Conservation (phyloP, 2,329 filamentous ascomycete genomes). For the Zasmidium angulare region DNA sequence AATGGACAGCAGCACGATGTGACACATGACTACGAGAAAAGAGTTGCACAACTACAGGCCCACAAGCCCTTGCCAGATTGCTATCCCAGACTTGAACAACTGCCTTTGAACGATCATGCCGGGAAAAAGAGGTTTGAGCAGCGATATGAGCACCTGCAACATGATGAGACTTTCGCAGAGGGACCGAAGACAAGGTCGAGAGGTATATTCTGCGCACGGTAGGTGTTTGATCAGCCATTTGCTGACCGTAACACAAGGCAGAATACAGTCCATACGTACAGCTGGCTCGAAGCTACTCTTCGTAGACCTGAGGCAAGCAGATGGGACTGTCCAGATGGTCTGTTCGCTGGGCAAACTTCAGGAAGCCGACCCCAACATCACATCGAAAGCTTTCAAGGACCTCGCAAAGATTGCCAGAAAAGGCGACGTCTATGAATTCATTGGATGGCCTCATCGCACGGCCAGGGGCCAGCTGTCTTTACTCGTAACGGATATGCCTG, state of each 20-base stretch:
- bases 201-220: background rate
- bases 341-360: slow-evolving; percentile 61
- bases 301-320: slow-evolving; percentile 68
- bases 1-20: slow-evolving; percentile 16
- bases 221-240: background rate
- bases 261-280: slow-evolving; percentile 69
- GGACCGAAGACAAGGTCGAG: background rate
- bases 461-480: slow-evolving; percentile 75
- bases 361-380: slow-evolving; percentile 35
- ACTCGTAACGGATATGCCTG: slow-evolving; percentile 65
- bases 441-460: slow-evolving; percentile 69
- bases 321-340: slow-evolving; percentile 72
- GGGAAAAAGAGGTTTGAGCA: slow-evolving; percentile 5
- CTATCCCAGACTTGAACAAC: slow-evolving; percentile 53
- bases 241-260: slow-evolving; percentile 61
- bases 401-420: slow-evolving; percentile 68
- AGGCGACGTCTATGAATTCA: slow-evolving; percentile 75
- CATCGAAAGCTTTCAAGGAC: slow-evolving; percentile 53
- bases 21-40: slow-evolving; percentile 47
- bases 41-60: slow-evolving; percentile 55
- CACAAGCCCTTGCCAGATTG: slow-evolving; percentile 50
- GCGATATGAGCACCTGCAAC: slow-evolving; percentile 4
- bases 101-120: slow-evolving; percentile 19
- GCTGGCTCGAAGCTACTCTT: slow-evolving; percentile 80
- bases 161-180: slow-evolving; percentile 11